These are phyloP conservation scores for Thielaviopsis ethacetica DNA, from an alignment of 2,329 filamentous ascomycete genomes.

Conservation along the genomic window DNA sequence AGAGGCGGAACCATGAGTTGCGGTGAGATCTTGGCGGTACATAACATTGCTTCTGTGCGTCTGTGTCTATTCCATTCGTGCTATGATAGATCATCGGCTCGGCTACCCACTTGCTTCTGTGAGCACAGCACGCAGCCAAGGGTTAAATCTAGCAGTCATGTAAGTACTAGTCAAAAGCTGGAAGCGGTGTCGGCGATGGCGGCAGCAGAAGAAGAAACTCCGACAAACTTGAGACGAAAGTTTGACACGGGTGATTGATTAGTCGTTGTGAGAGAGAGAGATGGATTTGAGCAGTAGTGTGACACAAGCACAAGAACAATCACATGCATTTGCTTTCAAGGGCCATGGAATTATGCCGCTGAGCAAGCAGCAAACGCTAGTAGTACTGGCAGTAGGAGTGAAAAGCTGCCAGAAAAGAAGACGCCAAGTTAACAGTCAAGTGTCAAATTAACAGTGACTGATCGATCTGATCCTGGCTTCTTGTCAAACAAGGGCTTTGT, in stretches of 20 bases:
- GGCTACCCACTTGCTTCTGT: neutral
- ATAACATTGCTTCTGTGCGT: neutral
- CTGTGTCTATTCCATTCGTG: neutral
- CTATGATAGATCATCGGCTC: neutral
- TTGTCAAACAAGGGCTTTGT: neutral
- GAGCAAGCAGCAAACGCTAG: no score
- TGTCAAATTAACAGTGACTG: neutral
- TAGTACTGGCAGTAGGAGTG: no score
- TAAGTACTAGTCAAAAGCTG: neutral
- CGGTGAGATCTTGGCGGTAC: neutral
- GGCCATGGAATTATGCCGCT: no score
- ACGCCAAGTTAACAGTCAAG: no score
- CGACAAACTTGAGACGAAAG: no score
- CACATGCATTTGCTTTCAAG: no score
- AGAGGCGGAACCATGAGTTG: neutral
- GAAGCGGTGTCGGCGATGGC: no score
- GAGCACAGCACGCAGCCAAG: neutral
- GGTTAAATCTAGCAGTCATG: neutral
- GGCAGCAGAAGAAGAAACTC: no score
- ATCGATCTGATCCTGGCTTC: neutral
- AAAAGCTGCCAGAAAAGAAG: neutral
- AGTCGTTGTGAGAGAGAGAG: no score
- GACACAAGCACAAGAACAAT: no score
- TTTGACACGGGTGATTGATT: no score
- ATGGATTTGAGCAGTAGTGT: no score